phyloP scores from a whole-genome alignment of 2,329 filamentous ascomycete species.

The Penicillium sp. region DNA sequence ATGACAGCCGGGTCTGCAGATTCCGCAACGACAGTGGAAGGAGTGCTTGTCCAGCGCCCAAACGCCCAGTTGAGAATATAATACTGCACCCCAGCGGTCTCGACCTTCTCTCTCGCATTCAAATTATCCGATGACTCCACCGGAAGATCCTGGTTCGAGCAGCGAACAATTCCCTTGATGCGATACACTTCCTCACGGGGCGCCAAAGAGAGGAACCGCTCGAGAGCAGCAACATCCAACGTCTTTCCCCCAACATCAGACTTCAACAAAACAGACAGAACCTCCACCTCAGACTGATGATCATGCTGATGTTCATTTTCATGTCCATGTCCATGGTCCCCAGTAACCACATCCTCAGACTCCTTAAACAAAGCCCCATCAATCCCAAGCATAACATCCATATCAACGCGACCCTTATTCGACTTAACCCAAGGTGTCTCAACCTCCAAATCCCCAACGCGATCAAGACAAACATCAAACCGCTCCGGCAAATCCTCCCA shows the following conservation, averaged over 20 bases:
- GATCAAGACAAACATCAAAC: conserved; percentile 75
- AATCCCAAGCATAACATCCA: conserved; percentile 79
- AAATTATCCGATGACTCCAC: conserved; percentile 50
- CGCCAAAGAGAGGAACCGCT: conserved; percentile 66
- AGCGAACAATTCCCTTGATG: conserved; percentile 72
- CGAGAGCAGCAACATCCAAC: conserved; percentile 60
- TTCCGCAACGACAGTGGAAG: conserved; percentile 44
- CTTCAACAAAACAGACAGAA: conserved; percentile 74
- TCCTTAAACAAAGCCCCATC: conserved; percentile 68
- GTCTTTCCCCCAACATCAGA: conserved; percentile 44
- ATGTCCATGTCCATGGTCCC: conserved; percentile 29
- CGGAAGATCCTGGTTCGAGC: conserved; percentile 41
- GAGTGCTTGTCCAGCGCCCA: conserved; percentile 88
- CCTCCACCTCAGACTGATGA: conserved; percentile 86
- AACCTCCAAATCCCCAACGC: conserved; percentile 76
- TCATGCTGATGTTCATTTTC: conserved; percentile 45
- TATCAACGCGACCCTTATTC: conserved; percentile 73
- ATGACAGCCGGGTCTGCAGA: conserved; percentile 34
- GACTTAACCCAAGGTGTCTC: conserved; percentile 84
- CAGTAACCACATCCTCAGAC: conserved; percentile 35
- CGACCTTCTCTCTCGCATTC: conserved; percentile 31
- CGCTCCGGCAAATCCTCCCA: conserved; percentile 77
- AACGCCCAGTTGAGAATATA: conserved; percentile 99
- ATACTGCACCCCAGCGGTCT: conserved; percentile 44
- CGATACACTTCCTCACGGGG: conserved; percentile 94